A percentile compares a stretch with the other conserved stretches of the same genome.
These are phyloP conservation scores for Chytriomyces sp. DNA, from an alignment of 192 early-diverging fungal species.

Conservation along the genomic window DNA sequence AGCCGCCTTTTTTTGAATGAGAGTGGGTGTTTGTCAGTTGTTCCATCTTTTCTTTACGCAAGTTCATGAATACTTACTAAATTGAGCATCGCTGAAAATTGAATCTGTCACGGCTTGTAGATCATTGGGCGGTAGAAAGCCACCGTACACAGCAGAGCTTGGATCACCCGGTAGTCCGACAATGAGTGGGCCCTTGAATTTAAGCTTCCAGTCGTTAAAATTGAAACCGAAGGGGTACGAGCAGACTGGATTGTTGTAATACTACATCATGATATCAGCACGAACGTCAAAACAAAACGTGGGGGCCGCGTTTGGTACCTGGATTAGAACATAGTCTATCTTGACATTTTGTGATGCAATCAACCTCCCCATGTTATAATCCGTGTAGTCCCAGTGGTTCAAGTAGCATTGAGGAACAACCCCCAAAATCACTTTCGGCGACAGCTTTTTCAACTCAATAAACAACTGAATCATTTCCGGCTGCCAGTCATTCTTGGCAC, in stretches of 20 bases:
- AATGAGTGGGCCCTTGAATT: neutral
- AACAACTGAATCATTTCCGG: neutral
- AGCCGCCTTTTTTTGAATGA: constrained; percentile 6
- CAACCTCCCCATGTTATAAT: constrained; percentile 3
- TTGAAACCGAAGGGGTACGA: constrained; percentile 22
- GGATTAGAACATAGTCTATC: neutral
- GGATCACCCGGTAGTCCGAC: constrained; percentile 22
- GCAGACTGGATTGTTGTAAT: constrained; percentile 25
- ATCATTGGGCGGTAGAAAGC: constrained; percentile 2
- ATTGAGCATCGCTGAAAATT: constrained; percentile 14
- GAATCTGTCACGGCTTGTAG: constrained; percentile 19
- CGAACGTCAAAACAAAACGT: too few species aligned
- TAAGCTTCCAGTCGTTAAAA: constrained; percentile 6
- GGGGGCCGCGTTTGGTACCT: neutral
- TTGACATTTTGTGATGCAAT: neutral
- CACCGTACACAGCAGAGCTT: constrained; percentile 19
- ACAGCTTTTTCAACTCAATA: neutral
- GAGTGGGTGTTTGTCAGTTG: neutral
- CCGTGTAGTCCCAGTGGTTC: constrained; percentile 1
- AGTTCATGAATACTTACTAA: neutral
- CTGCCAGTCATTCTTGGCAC: neutral
- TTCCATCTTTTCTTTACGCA: neutral
- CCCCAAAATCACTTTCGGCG: neutral
- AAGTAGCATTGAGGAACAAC: neutral
- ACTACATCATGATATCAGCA: neutral